Evolutionary conservation across 2,329 filamentous ascomycete genomes (phyloP), one percentile per base, ranked within the genome.

Genomic region (Calonectria honghensis): DNA sequence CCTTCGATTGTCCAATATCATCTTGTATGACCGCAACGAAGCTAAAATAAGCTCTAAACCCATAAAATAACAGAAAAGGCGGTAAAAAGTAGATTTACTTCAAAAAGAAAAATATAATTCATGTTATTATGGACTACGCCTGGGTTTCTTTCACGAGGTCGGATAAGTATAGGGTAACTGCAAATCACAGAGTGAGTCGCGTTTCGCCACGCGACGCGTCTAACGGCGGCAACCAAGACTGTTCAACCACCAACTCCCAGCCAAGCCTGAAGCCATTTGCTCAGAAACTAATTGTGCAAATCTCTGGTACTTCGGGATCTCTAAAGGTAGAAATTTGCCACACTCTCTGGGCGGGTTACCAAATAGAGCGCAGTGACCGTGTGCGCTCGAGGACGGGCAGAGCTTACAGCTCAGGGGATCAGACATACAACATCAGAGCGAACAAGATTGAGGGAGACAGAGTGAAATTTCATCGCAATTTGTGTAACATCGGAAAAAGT

Each of bases 121-220:
- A 20, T 20, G 3, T 29, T 63, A 27, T 14, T 63, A 2, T 18
- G 10, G 24, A 7, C 57, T 63, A 14, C 2, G 11, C 2, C 6
- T 63, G n/a, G 35, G 11, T 18, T 39, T 59, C 29, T 35, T 59
- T 24, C 20, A 10, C n/a, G 37, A 37, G 11, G 20, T 9, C 6
- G 2, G 9, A 35, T 13, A 5, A 4, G 24, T 63, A 16, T 31
- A 63, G 57, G 57, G 57, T 63, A 37, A 37, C 57, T 41, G 3
- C 4, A 2, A 18, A 3, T 27, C 24, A 24, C 13, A 63, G 29
- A 41, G 16, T 41, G 57, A 39, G 57, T 37, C 57, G 57, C 57
- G 57, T 63, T 41, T 61, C n/a, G 35, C 57, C 24, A 41, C 57
- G 57, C 57, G 57, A 63, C 57, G 57, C 57, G 57, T 29, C 57